Conservation (phyloP, 345 rosid species). For the Mercurialis annua region DNA sequence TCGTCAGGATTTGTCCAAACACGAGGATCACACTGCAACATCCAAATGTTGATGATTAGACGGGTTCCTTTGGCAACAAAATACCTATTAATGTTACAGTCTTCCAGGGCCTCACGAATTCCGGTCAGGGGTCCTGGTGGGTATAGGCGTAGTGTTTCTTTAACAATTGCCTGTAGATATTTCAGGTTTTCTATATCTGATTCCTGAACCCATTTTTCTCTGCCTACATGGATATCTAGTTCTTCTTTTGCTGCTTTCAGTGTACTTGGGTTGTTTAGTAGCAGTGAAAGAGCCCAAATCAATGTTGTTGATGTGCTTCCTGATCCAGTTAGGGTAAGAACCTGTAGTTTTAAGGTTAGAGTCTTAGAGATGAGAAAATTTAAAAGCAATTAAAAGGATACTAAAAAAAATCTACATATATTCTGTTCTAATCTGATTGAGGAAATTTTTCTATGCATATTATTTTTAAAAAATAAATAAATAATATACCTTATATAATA, state of each 20-base stretch:
- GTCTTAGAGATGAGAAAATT: neutral
- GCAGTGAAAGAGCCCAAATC: conserved; percentile 31
- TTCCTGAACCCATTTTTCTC: conserved; percentile 24
- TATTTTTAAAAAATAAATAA: too few relatives aligned
- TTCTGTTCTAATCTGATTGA: too few relatives aligned
- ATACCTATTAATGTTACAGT: conserved; percentile 41
- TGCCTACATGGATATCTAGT: conserved; percentile 23
- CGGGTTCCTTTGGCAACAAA: conserved; percentile 46
- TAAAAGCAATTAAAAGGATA: neutral
- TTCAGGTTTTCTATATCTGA: conserved; percentile 24
- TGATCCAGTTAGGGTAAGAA: conserved; percentile 17
- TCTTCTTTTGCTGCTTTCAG: conserved; percentile 27
- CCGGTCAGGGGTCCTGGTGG: conserved; percentile 36
- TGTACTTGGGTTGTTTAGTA: conserved; percentile 27
- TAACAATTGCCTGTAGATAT: conserved; percentile 18
- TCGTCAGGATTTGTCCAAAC: conserved; percentile 36
- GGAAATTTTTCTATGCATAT: too few relatives aligned
- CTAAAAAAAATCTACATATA: too few relatives aligned
- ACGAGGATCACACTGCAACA: conserved; percentile 54
- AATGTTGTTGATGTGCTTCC: conserved; percentile 27
- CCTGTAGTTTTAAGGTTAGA: conserved; percentile 17
- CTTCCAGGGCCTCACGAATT: conserved; percentile 45
- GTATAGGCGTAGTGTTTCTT: conserved; percentile 16
- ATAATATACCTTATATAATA: too few relatives aligned
- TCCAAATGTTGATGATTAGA: conserved; percentile 50